Evolutionary conservation across 2,329 filamentous ascomycete genomes (phyloP).

Genomic region (Aspergillus versicolor): DNA sequence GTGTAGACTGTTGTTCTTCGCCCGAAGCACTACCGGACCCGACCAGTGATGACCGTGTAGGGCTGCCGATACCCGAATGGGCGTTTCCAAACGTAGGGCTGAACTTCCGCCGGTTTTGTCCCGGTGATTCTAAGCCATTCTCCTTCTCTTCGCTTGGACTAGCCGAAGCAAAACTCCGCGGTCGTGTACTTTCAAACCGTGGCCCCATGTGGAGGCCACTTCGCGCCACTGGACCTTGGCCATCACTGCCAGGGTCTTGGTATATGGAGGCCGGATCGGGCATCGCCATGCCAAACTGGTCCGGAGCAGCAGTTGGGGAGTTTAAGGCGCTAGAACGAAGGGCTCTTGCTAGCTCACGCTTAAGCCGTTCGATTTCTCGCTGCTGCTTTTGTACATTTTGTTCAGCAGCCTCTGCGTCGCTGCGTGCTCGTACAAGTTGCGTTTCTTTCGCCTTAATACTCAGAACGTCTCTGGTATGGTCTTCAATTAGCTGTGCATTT

Average conservation of each 20-base stretch:
- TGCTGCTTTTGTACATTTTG: constrained; percentile 79
- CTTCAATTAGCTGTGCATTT: constrained; percentile 94
- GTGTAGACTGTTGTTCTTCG: constrained; percentile 30
- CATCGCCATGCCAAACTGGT: constrained; percentile 53
- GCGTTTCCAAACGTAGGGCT: constrained; percentile 42
- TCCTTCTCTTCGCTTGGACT: constrained; percentile 74
- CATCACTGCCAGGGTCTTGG: constrained; percentile 35
- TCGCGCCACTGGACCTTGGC: constrained; percentile 29
- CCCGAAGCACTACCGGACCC: constrained; percentile 38
- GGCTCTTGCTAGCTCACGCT: constrained; percentile 69
- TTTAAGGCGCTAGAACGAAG: constrained; percentile 42
- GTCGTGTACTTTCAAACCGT: constrained; percentile 41
- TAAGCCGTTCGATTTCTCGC: constrained; percentile 87
- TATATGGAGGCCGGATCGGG: constrained; percentile 52
- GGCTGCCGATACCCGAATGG: constrained; percentile 39
- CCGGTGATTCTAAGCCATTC: constrained; percentile 52
- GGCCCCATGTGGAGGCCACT: constrained; percentile 38
- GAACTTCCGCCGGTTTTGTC: constrained; percentile 43
- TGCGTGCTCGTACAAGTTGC: constrained; percentile 85
- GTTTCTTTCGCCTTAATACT: constrained; percentile 99
- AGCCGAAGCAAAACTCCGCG: constrained; percentile 44
- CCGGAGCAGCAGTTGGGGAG: constrained; percentile 36
- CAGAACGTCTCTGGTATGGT: constrained; percentile 90
- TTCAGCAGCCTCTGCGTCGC: constrained; percentile 85
- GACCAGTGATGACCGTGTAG: constrained; percentile 35